A percentile compares a stretch with the other conserved stretches of the same genome.
These are phyloP conservation scores for Trichophyton simii DNA, from an alignment of 2,329 filamentous ascomycete species.

Conservation along the genomic window DNA sequence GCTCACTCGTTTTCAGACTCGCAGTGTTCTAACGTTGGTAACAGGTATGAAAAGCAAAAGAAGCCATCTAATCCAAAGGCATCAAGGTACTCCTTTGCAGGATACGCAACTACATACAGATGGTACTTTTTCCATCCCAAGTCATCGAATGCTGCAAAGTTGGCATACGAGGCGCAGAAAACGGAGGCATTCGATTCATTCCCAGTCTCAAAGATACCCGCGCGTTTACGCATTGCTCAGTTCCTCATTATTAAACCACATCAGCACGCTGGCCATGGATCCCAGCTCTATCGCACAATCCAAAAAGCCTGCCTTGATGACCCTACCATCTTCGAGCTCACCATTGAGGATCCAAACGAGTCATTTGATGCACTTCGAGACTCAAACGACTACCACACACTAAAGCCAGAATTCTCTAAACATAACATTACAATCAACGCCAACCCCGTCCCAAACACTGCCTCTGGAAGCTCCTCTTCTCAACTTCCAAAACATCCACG, in stretches of 20 bases:
- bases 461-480: constrained; percentile 3
- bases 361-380: constrained; percentile 54
- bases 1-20: background rate
- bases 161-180: constrained; percentile 24
- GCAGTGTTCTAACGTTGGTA: constrained; percentile 12
- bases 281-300: constrained; percentile 67
- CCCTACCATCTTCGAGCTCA: constrained; percentile 64
- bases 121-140: constrained; percentile 56
- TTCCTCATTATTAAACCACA: constrained; percentile 84
- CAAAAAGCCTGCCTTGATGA: constrained; percentile 57
- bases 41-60: constrained; percentile 43
- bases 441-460: constrained; percentile 26
- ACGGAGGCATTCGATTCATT: constrained; percentile 31
- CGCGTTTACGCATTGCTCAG: constrained; percentile 77
- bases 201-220: constrained; percentile 51
- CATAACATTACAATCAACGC: constrained; percentile 37
- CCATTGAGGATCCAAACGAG: constrained; percentile 82
- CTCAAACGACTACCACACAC: constrained; percentile 46
- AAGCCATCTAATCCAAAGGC: constrained; percentile 33
- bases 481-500: constrained; percentile 24
- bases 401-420: constrained; percentile 41
- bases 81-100: constrained; percentile 65
- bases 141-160: constrained; percentile 28
- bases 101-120: constrained; percentile 82
- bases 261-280: constrained; percentile 67